These are phyloP conservation scores for Spergularia azorica DNA, from an alignment of 179 eudicot species.

Conservation along the genomic window DNA sequence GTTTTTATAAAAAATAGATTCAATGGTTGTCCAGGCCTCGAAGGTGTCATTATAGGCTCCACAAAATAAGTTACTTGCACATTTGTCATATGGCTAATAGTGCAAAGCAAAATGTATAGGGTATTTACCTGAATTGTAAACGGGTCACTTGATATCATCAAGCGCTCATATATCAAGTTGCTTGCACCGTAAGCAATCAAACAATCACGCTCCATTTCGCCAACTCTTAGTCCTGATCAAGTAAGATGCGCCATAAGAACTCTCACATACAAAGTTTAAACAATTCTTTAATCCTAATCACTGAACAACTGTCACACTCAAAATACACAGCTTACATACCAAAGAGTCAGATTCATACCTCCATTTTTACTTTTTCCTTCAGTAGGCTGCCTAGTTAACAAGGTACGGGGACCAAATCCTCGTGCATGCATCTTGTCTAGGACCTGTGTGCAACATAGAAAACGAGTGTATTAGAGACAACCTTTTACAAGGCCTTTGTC, in stretches of 20 bases:
- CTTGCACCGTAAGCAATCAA: slow-evolving; percentile 97
- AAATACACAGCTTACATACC: not conserved
- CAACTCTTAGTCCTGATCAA: slow-evolving; percentile 77
- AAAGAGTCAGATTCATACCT: slow-evolving; percentile 45
- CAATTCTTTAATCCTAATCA: slow-evolving; percentile 50
- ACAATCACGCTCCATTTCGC: slow-evolving; percentile 99
- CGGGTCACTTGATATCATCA: slow-evolving; percentile 95
- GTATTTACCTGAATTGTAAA: slow-evolving; percentile 75
- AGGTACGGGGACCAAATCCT: slow-evolving; percentile 82
- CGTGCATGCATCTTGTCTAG: slow-evolving; percentile 98
- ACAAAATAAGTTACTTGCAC: not conserved
- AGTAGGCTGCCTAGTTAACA: slow-evolving; percentile 96
- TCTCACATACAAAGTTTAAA: not conserved
- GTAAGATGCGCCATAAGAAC: slow-evolving; percentile 6
- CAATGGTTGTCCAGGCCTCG: too few relatives aligned
- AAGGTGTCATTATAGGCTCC: too few relatives aligned
- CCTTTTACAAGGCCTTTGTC: not conserved
- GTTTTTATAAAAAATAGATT: too few relatives aligned
- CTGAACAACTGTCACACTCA: too few relatives aligned
- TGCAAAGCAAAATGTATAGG: not conserved
- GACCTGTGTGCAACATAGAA: slow-evolving; percentile 49
- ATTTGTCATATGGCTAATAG: not conserved
- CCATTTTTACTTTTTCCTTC: slow-evolving; percentile 88
- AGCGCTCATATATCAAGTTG: slow-evolving; percentile 79
- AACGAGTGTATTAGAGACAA: not conserved